phyloP scores from a whole-genome alignment of 768 basidiomycete genomes.

The Royoungia palumana region DNA sequence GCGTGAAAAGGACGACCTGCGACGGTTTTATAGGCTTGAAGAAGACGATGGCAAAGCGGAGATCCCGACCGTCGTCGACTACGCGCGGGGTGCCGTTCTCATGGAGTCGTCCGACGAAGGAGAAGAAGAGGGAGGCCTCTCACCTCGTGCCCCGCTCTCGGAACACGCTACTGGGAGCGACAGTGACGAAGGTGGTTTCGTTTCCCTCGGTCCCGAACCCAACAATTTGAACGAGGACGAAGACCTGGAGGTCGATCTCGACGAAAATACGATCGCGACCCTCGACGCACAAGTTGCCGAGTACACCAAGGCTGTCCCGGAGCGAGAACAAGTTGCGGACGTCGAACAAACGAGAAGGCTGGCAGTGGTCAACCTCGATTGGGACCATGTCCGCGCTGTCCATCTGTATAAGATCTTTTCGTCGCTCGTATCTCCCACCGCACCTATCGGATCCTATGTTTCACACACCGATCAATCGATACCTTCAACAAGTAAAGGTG shows the following conservation, averaged over 20 bases:
- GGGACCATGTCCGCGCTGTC: conserved; percentile 89
- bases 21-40: conserved; percentile 76
- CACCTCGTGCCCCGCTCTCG: conserved; percentile 10
- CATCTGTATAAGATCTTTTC: conserved; percentile 93
- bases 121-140: conserved; percentile 32
- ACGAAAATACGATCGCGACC: conserved; percentile 69
- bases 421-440: conserved; percentile 69
- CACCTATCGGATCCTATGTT: conserved; percentile 37
- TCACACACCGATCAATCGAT: conserved; percentile 13
- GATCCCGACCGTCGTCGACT: conserved; percentile 53
- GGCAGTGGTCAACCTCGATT: conserved; percentile 94
- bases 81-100: conserved; percentile 85
- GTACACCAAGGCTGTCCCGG: conserved; percentile 48
- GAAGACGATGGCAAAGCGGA: conserved; percentile 29
- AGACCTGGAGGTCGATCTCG: conserved; percentile 67
- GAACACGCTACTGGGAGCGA: conserved; percentile 37
- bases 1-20: conserved; percentile 72
- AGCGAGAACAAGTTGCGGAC: conserved; percentile 41
- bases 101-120: conserved; percentile 88
- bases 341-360: conserved; percentile 60
- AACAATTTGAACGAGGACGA: conserved; percentile 28
- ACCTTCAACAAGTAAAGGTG: conserved; percentile 7
- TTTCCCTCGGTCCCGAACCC: conserved; percentile 48
- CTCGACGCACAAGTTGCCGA: conserved; percentile 72
- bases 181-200: conserved; percentile 45